Evolutionary conservation across 2,329 filamentous ascomycete species (phyloP).

Genomic region (Penicillium crustosum): DNA sequence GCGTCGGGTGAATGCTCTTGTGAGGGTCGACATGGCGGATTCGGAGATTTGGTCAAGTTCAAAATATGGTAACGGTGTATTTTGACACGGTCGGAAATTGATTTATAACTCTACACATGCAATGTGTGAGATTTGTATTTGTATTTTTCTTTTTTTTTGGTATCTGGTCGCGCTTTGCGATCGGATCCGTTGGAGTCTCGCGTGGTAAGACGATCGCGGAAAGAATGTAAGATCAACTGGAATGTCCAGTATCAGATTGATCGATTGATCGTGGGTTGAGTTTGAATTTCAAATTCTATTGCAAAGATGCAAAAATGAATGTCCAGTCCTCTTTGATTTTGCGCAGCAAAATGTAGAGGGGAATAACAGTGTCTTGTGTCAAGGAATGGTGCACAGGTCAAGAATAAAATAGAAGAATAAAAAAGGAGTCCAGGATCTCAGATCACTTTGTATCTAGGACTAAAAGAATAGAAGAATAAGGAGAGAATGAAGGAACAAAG

Average conservation of each 20-base stretch:
- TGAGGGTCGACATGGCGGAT: slow-evolving; percentile 39
- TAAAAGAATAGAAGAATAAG: slow-evolving; percentile 17
- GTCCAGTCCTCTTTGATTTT: slow-evolving; percentile 21
- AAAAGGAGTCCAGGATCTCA: slow-evolving; percentile 33
- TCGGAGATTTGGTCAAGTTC: slow-evolving; percentile 4
- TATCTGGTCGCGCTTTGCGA: slow-evolving; percentile 4
- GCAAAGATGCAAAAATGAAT: slow-evolving; percentile 20
- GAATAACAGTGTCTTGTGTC: slow-evolving; percentile 20
- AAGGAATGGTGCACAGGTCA: slow-evolving; percentile 36
- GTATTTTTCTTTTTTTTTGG: not conserved
- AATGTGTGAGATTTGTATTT: slow-evolving; percentile 8
- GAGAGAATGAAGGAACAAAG: slow-evolving; percentile 28
- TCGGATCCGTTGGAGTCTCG: slow-evolving; percentile 24
- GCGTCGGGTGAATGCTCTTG: slow-evolving; percentile 51
- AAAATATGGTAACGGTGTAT: not conserved
- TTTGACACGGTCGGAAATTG: slow-evolving; percentile 6
- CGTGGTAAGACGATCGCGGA: slow-evolving; percentile 31
- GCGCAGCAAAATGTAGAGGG: slow-evolving; percentile 33
- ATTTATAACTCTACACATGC: slow-evolving; percentile 4
- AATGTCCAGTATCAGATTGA: slow-evolving; percentile 30
- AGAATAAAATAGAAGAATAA: slow-evolving; percentile 5
- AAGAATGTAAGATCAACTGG: slow-evolving; percentile 36
- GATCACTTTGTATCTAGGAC: slow-evolving; percentile 23
- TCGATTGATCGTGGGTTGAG: slow-evolving; percentile 2
- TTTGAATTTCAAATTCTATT: slow-evolving; percentile 4